These are phyloP conservation scores for Arthrinium phaeospermum DNA, from an alignment of 2,329 filamentous ascomycete genomes.

Conservation along the genomic window DNA sequence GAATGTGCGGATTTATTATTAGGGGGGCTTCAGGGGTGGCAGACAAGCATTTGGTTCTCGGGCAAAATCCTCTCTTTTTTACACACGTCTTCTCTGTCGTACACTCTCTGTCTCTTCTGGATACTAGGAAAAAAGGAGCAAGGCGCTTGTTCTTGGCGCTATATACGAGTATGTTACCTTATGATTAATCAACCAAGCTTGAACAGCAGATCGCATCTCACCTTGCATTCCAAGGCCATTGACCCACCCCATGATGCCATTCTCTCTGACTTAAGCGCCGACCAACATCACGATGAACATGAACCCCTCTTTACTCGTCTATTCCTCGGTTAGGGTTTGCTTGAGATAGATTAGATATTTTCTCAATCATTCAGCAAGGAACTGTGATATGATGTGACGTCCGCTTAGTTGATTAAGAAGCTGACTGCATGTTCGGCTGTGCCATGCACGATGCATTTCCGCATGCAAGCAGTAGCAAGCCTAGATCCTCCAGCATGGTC, in stretches of 20 bases:
- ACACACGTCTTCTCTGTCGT: neutral
- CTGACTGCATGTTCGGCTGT: constrained; percentile 3
- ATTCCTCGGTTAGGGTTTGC: neutral
- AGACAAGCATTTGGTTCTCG: neutral
- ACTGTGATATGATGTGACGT: neutral
- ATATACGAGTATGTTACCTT: neutral
- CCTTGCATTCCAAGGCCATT: neutral
- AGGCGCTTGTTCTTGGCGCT: neutral
- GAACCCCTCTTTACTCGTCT: neutral
- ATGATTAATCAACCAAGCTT: neutral
- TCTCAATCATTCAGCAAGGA: neutral
- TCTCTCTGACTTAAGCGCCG: neutral
- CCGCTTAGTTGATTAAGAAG: neutral
- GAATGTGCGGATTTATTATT: constrained; percentile 12
- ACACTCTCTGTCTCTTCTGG: neutral
- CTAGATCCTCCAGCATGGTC: neutral
- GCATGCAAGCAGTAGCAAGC: neutral
- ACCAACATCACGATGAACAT: neutral
- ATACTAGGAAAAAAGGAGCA: neutral
- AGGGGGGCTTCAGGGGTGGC: neutral
- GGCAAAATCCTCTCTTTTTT: neutral
- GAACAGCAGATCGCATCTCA: neutral
- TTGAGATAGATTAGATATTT: neutral
- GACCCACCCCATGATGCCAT: neutral
- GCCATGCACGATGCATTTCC: neutral